Percentiles rank a stretch among this genome's conserved stretches.
phyloP scores from a whole-genome alignment of 306 rosid species.

The Comarum palustre region DNA sequence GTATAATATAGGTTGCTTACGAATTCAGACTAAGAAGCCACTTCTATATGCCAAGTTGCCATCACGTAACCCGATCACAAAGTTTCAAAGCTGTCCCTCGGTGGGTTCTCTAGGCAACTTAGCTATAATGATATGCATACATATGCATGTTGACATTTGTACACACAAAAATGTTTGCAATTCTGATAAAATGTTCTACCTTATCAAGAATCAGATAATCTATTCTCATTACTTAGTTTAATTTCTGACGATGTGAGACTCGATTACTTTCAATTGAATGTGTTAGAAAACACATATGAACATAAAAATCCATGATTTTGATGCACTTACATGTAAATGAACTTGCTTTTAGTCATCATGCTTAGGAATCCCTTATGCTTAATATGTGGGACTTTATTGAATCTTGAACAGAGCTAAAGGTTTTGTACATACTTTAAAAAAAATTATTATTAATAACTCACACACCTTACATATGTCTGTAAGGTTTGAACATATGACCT shows the following conservation, averaged over 20 bases:
- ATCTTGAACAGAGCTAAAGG: background rate
- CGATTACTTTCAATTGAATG: background rate
- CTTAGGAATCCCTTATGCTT: too few relatives aligned
- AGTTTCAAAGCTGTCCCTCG: conserved; percentile 17
- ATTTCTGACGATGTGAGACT: background rate
- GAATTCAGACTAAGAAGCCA: conserved; percentile 5
- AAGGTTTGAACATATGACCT: too few relatives aligned
- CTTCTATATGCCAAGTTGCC: conserved; percentile 16
- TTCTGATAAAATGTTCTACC: background rate
- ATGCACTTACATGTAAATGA: background rate
- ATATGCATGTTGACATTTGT: background rate
- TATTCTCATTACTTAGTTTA: background rate
- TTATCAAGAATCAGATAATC: background rate
- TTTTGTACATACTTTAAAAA: too few relatives aligned
- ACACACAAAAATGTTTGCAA: background rate
- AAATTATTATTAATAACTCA: too few relatives aligned
- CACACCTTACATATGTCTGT: too few relatives aligned
- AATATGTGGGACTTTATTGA: background rate
- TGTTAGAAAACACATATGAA: background rate
- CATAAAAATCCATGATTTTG: background rate
- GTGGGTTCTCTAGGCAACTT: conserved; percentile 8
- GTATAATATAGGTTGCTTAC: conserved; percentile 10
- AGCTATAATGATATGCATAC: background rate
- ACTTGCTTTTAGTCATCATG: background rate
- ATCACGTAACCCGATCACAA: conserved; percentile 6